Base-by-base conservation (phyloP, 805 yeast species). In the Candida namnaoensis region DNA sequence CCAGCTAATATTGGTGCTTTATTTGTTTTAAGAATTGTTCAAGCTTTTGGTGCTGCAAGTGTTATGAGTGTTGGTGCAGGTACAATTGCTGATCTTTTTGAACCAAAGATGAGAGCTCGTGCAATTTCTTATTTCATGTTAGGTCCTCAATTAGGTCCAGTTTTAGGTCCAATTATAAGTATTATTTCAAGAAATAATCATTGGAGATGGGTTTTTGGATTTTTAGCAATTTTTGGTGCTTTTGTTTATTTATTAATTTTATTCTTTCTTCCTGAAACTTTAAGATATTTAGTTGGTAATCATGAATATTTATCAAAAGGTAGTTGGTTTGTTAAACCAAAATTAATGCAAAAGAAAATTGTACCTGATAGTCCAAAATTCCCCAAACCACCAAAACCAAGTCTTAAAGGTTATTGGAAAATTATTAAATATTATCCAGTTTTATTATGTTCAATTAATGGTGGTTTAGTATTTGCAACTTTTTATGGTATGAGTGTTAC, bases 11-110 rank as follows among this genome's bases (percentile, higher is more conserved):
- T 81, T 28, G 82, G 82, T 0, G 82, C 91, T 0, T 68, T 86
- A 1, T 74, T 82, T 32, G 72, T 88, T 5, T 65, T 87, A 3
- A 66, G 78, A 44, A 58, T 82, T 4, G 81, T 90, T 2, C 88
- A 83, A 51, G 91, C 88, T 2, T 68, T 88, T 53, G 95, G 95
- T 33, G 95, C 93, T 0, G 76, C 87, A 45, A 82, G 91, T 3
- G 96, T 88, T 0, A 95, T 88, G 57, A 78, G 95, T 15, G 82
- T 87, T 27, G 96, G 96, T 1, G 95, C 96, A 0, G 96, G 95
- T 2, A 85, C 95, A 0, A 80, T 88, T 15, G 77, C 87, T 27
- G 97, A 88, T 57, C 59, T 88, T 30, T 81, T 72, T 45, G 68
- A 76, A 8, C 80, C 82, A 15, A 69, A 74, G 28, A 74, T 79